Evolutionary conservation across 164 flowering plant genomes (phyloP), one percentile per base, ranked within the genome.

Genomic region (Sextonia rubra): DNA sequence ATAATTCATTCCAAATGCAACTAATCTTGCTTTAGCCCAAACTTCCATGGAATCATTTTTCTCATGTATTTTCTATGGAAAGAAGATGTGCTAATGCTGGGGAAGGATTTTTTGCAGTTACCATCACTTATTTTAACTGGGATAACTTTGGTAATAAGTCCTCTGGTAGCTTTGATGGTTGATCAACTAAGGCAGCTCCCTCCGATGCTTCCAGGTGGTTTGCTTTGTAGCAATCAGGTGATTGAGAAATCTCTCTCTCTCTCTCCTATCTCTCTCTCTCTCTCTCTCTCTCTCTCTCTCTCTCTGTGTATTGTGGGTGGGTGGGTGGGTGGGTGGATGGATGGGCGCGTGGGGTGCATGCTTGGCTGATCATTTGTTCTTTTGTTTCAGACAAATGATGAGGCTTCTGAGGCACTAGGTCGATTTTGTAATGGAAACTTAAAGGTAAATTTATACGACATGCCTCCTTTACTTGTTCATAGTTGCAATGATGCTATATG

Each of bases 131-230:
- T 96, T 70, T 86, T 96, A 44, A 81, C 84, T 15, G 98, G 99
- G 61, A 67, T 90, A 32, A 92, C 95, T 11, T 76, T 96, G 70
- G 98, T 96, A 73, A 87, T 93, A 20, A 88, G 98, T 80, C 99
- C 99, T 5, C 76, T 96, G 69, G 88, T 96, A 47, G 92, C 98
- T 2, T 84, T 96, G 85, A 96, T 96, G 99, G 87, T 93, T 77
- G 99, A 93, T 85, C 99, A 96, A 77, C 83, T 96, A 20, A 89
- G 83, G 74, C 89, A 88, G 73, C 78, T 96, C 70, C 98, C 97
- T 69, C 82, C 86, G 20, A 73, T 81, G 69, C 80, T 96, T 77
- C 85, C 24, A 11, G 99, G 98, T 30, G 89, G 87, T 72, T 81
- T 93, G 63, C 77, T 96, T 72, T 80, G 84, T 60, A 88, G 97